Base-by-base conservation (phyloP, 768 basidiomycete genomes). In the Dentipellis sp. region DNA sequence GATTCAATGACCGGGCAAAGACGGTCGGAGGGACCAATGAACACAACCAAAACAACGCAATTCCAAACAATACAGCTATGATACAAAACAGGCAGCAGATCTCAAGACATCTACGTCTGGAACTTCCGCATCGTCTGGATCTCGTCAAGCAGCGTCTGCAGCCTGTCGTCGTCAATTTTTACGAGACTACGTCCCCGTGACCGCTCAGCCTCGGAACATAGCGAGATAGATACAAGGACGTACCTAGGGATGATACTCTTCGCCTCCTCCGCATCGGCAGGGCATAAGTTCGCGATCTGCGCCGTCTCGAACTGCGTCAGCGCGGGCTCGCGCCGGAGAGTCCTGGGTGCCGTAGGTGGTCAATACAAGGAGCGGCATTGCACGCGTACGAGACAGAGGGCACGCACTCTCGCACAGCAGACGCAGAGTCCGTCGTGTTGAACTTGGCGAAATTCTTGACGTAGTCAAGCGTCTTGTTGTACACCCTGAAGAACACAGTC, bases 391-490 rank as follows among this genome's bases (percentile, higher is more conserved):
- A 50, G 39, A 8, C 36, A 12, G 3, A 17, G 19, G 8, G 6
- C 6, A 22, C 59, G 9, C 48, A 63, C 60, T 61, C 62, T 81
- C 92, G 88, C 55, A 93, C 91, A 42, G 88, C 87, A 63, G 83
- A 82, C 5, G 89, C 88, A 49, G 84, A 86, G 65, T 88, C 91
- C 19, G 84, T 87, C 46, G 86, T 90, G 63, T 83, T 88, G 72
- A 94, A 94, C 72, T 93, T 90, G 11, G 91, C 81, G 67, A 95
- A 94, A 8, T 85, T 89, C 68, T 88, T 88, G 60, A 94, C 92
- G 65, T 94, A 94, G 63, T 93, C 91, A 42, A 90, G 73, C 0
- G 93, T 93, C 69, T 94, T 94, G 70, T 92, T 93, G 70, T 91
- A 95, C 11, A 95, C 91, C 29, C 91, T 94, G 10, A 10, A 46